Evolutionary conservation across 1,284 basidiomycete genomes (phyloP).

Genomic region (Pascua guehoae): DNA sequence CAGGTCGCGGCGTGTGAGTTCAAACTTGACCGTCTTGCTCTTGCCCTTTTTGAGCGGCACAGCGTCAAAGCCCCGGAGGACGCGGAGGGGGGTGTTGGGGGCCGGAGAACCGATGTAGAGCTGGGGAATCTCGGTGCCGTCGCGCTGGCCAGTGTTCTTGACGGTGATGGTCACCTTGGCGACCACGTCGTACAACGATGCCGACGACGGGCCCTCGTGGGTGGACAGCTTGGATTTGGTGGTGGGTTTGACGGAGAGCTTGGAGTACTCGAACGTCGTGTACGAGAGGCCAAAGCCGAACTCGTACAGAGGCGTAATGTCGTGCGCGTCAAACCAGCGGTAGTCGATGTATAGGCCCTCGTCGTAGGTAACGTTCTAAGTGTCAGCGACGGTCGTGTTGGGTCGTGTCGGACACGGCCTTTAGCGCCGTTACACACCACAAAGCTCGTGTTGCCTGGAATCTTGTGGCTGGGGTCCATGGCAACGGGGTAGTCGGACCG

Average conservation of each 20-base stretch:
- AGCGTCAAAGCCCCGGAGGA: conserved; percentile 16
- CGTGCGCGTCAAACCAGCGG: conserved; percentile 46
- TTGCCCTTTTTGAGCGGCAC: conserved; percentile 29
- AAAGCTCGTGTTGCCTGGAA: conserved; percentile 10
- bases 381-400: not conserved
- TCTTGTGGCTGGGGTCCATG: not conserved
- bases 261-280: conserved; percentile 44
- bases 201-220: too few relatives aligned
- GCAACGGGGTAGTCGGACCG: not conserved
- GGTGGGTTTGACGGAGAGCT: conserved; percentile 14
- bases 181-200: conserved; percentile 1
- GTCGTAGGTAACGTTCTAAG: conserved; percentile 17
- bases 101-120: conserved; percentile 26
- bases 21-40: conserved; percentile 17
- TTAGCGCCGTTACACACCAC: not conserved
- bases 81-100: conserved; percentile 9
- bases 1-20: conserved; percentile 15
- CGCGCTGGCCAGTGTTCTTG: conserved; percentile 46
- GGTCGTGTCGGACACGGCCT: not conserved
- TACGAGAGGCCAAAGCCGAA: conserved; percentile 50
- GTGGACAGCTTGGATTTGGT: conserved; percentile 3
- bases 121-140: conserved; percentile 50
- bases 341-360: conserved; percentile 49
- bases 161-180: conserved; percentile 37
- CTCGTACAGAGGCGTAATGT: conserved; percentile 46